phyloP scores from a whole-genome alignment of 257 asterid species.

The Solanum ossicruentum region DNA sequence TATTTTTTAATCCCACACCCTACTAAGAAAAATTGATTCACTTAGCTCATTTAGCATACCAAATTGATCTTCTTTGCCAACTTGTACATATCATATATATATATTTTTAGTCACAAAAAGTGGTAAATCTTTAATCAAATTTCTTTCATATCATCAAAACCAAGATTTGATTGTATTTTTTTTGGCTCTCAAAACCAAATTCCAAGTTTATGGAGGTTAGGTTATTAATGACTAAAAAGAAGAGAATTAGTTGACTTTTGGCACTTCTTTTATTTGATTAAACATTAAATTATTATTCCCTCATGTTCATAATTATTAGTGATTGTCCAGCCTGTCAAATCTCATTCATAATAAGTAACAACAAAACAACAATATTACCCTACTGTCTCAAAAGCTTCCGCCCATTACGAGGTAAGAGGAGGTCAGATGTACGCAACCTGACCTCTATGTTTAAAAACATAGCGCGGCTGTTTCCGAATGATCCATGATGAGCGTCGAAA shows the following conservation, averaged over 20 bases:
- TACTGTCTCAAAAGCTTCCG: no score
- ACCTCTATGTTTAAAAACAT: no score
- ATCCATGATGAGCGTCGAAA: no score
- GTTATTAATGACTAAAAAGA: background rate
- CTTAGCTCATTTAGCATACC: conserved; percentile 17
- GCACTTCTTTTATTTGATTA: background rate
- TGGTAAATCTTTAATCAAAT: conserved; percentile 1
- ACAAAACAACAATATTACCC: no score
- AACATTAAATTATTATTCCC: background rate
- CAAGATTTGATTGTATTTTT: background rate
- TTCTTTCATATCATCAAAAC: conserved; percentile 3
- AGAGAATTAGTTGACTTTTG: conserved; percentile 10
- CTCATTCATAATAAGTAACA: background rate
- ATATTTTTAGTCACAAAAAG: background rate
- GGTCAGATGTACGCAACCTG: no score
- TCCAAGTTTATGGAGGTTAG: background rate
- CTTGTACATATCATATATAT: background rate
- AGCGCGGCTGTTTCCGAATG: no score
- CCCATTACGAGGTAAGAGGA: no score
- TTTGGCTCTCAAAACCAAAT: background rate
- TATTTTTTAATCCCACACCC: background rate
- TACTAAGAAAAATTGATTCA: conserved; percentile 7
- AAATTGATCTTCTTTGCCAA: conserved; percentile 1
- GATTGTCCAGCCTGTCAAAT: background rate
- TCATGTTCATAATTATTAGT: background rate